phyloP scores from a whole-genome alignment of 768 basidiomycete species.

The Suillus americanus region DNA sequence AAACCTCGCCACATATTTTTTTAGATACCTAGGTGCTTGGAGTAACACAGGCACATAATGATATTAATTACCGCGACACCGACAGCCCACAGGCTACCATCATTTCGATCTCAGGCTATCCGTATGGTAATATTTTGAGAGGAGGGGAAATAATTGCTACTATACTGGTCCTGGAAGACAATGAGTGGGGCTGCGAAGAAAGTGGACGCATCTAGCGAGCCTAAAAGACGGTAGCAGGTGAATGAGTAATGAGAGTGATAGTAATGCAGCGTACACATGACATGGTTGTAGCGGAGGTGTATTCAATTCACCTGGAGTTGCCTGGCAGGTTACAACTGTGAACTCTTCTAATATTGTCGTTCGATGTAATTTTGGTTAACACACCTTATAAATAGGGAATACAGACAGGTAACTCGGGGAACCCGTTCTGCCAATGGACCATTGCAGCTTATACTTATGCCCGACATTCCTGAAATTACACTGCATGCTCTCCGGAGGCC shows the following conservation, averaged over 20 bases:
- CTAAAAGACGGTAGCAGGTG: background rate
- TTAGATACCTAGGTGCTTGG: background rate
- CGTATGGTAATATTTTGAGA: background rate
- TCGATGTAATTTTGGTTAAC: background rate
- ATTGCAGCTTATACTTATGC: background rate
- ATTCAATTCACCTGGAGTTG: background rate
- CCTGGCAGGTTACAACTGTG: background rate
- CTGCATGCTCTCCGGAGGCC: background rate
- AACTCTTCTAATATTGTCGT: too few species aligned
- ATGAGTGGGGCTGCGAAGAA: background rate
- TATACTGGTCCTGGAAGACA: background rate
- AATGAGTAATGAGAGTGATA: background rate
- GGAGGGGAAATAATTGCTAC: background rate
- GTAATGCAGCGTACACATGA: background rate
- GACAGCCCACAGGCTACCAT: background rate
- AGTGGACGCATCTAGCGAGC: background rate
- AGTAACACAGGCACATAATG: background rate
- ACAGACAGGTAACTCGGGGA: background rate
- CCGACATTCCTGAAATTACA: background rate
- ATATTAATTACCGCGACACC: background rate
- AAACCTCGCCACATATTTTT: background rate
- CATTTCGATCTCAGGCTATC: background rate
- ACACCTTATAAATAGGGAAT: background rate
- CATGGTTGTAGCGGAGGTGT: background rate
- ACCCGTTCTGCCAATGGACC: background rate